phyloP scores from a whole-genome alignment of 2,329 filamentous ascomycete species.

The Talaromyces sp. region DNA sequence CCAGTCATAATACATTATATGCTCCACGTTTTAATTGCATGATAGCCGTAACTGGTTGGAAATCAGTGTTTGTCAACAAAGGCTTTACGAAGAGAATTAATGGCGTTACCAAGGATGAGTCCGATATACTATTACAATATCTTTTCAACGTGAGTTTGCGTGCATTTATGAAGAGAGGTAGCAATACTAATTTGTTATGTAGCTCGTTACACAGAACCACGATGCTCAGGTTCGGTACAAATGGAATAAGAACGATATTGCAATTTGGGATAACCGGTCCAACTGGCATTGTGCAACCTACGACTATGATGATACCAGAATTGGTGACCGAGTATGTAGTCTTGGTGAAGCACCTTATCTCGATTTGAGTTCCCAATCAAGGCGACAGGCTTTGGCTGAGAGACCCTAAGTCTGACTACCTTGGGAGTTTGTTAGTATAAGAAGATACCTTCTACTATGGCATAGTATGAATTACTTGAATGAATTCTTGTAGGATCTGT shows the following conservation, averaged over 20 bases:
- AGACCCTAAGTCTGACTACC: not conserved
- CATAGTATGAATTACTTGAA: not conserved
- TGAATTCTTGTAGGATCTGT: not conserved
- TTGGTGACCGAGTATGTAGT: constrained; percentile 21
- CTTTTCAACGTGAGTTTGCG: constrained; percentile 6
- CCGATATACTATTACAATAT: constrained; percentile 12
- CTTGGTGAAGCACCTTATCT: constrained; percentile 37
- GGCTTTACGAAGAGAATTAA: constrained; percentile 45
- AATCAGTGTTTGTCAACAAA: constrained; percentile 53
- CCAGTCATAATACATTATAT: not conserved
- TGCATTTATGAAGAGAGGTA: not conserved
- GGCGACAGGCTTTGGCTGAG: not conserved
- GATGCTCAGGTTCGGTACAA: constrained; percentile 7
- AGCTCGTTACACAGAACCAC: constrained; percentile 15
- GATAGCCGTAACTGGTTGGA: constrained; percentile 61
- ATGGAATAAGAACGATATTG: constrained; percentile 21
- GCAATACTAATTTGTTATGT: not conserved
- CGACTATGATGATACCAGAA: constrained; percentile 2
- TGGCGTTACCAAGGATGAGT: constrained; percentile 45
- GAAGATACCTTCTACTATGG: not conserved
- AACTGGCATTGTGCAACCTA: constrained; percentile 7
- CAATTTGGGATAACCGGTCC: constrained; percentile 37
- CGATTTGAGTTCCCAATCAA: constrained; percentile 25
- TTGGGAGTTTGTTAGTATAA: not conserved
- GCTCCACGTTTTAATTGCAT: not conserved